phyloP scores from a whole-genome alignment of 495 filamentous ascomycete genomes.

The Elasticomyces elasticus region DNA sequence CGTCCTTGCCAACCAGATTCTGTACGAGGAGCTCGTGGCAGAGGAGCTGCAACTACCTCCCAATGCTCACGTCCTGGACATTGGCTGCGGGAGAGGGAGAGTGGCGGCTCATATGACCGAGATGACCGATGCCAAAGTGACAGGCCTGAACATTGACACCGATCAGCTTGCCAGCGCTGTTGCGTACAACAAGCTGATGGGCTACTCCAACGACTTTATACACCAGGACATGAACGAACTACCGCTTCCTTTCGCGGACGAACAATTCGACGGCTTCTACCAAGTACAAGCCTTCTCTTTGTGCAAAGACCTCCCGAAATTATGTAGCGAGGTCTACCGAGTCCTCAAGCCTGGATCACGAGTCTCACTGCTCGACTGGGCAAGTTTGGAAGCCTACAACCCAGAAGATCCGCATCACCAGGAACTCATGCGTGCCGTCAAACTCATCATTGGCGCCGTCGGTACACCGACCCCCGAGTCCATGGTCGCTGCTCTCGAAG shows the following conservation, averaged over 20 bases:
- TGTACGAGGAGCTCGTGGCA: conserved; percentile 52
- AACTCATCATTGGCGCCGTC: conserved; percentile 54
- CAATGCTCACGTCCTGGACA: conserved; percentile 46
- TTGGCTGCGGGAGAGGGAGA: conserved; percentile 51
- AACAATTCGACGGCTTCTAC: conserved; percentile 52
- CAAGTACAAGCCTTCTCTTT: conserved; percentile 55
- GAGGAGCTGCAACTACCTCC: conserved; percentile 41
- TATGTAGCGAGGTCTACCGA: conserved; percentile 48
- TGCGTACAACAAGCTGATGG: conserved; percentile 41
- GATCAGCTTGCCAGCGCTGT: conserved; percentile 51
- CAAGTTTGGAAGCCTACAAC: conserved; percentile 47
- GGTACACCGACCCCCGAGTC: conserved; percentile 49
- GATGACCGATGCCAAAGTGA: conserved; percentile 45
- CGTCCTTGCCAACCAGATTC: conserved; percentile 39
- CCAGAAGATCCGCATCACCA: conserved; percentile 44
- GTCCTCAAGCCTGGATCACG: conserved; percentile 49
- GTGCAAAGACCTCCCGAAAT: conserved; percentile 44
- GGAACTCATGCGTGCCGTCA: conserved; percentile 51
- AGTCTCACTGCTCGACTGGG: conserved; percentile 51
- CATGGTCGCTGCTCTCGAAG: conserved; percentile 42
- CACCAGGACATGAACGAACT: conserved; percentile 49
- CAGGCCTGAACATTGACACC: conserved; percentile 53
- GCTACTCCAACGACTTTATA: conserved; percentile 45
- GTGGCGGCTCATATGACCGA: conserved; percentile 54
- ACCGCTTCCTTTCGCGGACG: conserved; percentile 47